Evolutionary conservation across 257 asterid species (phyloP).

Genomic region (Scutellaria galericulata): DNA sequence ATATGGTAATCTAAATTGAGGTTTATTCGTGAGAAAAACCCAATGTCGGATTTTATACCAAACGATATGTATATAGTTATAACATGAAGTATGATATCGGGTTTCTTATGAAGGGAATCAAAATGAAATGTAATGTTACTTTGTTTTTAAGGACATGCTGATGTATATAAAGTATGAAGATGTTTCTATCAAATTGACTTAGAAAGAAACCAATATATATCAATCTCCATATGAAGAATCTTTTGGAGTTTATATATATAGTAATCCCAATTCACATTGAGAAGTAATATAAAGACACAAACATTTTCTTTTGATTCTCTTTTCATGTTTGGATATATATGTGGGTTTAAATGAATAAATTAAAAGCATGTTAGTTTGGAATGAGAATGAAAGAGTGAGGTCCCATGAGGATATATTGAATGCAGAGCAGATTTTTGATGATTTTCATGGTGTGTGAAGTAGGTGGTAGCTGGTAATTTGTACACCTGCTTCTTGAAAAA

Average conservation of each 20-base stretch:
- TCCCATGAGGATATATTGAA: background rate
- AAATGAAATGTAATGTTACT: too few species aligned
- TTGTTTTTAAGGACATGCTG: too few species aligned
- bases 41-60: too few species aligned
- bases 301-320: background rate
- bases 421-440: background rate
- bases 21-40: too few species aligned
- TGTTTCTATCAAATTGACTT: too few species aligned
- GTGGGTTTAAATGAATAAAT: background rate
- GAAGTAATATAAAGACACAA: background rate
- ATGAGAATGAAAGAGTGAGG: background rate
- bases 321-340: background rate
- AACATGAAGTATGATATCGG: too few species aligned
- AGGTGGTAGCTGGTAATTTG: slow-evolving; percentile 5
- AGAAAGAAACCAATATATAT: background rate
- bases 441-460: slow-evolving; percentile 10
- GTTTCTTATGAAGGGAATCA: too few species aligned
- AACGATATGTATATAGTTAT: too few species aligned
- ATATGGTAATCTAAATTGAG: too few species aligned
- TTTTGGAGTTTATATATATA: too few species aligned
- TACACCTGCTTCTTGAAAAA: slow-evolving; percentile 11
- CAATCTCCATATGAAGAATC: background rate
- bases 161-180: too few species aligned
- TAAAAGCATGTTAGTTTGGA: background rate
- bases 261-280: background rate